These are phyloP conservation scores for Leishmania braziliensis DNA, from an alignment of 208 protist genomes.

Conservation along the genomic window DNA sequence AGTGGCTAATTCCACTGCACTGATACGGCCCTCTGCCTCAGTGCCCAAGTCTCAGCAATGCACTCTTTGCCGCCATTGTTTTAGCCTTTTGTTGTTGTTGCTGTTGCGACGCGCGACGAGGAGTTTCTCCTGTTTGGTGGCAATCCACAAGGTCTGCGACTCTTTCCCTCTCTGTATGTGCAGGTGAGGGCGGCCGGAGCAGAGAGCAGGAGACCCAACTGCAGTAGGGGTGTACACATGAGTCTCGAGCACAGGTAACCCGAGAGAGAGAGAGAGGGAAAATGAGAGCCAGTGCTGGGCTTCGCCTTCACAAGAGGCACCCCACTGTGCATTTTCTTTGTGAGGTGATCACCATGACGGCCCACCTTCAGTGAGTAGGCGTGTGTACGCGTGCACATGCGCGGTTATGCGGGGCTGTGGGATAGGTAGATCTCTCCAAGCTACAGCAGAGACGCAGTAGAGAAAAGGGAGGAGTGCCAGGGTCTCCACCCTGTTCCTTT, in stretches of 20 bases:
- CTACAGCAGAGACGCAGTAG: background rate
- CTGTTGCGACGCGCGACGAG: background rate
- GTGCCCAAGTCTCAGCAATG: background rate
- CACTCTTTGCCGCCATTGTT: background rate
- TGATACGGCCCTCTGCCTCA: background rate
- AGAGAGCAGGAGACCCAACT: background rate
- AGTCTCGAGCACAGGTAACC: background rate
- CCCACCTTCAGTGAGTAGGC: background rate
- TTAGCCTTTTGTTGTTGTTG: background rate
- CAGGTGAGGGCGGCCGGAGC: background rate
- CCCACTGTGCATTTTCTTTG: background rate
- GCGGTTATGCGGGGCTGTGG: background rate
- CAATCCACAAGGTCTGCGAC: background rate
- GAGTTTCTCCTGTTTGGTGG: background rate
- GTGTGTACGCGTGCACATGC: background rate
- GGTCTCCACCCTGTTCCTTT: background rate
- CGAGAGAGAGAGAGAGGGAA: background rate
- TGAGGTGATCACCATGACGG: background rate
- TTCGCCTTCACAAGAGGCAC: background rate
- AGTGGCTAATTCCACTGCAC: background rate
- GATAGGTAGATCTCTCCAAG: background rate
- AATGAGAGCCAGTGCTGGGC: background rate
- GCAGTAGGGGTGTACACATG: background rate
- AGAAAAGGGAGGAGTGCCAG: slow-evolving; percentile 9
- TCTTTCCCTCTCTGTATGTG: background rate